Percentiles rank a stretch among this genome's conserved stretches.
phyloP scores from a whole-genome alignment of 805 yeast species.

The Saccharomycopsis fibuligera region DNA sequence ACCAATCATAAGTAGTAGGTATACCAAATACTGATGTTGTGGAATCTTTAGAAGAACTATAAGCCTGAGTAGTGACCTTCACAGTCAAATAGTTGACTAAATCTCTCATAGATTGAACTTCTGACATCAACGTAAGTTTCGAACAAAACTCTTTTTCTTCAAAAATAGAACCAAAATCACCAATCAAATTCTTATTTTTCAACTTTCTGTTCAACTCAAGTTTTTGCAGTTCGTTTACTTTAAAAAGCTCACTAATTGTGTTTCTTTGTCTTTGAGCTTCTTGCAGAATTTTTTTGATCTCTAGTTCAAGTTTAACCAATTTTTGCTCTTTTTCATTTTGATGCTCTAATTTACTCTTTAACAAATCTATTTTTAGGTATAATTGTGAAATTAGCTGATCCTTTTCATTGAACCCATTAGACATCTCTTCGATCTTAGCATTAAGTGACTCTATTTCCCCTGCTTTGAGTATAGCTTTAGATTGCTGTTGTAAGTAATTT shows the following conservation, averaged over 20 bases:
- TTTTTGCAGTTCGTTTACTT: constrained; percentile 1
- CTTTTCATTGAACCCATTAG: neutral
- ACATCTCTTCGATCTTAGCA: neutral
- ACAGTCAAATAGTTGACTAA: constrained; percentile 2
- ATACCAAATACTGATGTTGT: constrained; percentile 1
- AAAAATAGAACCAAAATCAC: constrained; percentile 10
- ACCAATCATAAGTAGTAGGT: neutral
- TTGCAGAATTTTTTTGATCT: neutral
- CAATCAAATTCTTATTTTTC: constrained; percentile 9
- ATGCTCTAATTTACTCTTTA: constrained; percentile 6
- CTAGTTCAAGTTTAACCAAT: neutral
- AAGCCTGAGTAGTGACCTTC: no score
- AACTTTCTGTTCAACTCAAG: constrained; percentile 5
- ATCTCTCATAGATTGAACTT: constrained; percentile 11
- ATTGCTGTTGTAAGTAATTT: no score
- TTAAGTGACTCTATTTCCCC: neutral
- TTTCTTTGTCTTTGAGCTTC: constrained; percentile 1
- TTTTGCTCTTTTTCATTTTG: constrained; percentile 4
- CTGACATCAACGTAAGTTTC: constrained; percentile 11
- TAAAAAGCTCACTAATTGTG: neutral
- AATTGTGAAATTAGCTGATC: constrained; percentile 7
- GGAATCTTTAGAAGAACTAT: no score
- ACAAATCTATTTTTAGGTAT: constrained; percentile 3
- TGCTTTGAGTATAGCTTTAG: no score
- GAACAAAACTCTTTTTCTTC: constrained; percentile 16